Percentiles rank a stretch among this genome's conserved stretches.
Evolutionary conservation across 495 filamentous ascomycete genomes (phyloP).

Genomic region (Platismatia glauca): DNA sequence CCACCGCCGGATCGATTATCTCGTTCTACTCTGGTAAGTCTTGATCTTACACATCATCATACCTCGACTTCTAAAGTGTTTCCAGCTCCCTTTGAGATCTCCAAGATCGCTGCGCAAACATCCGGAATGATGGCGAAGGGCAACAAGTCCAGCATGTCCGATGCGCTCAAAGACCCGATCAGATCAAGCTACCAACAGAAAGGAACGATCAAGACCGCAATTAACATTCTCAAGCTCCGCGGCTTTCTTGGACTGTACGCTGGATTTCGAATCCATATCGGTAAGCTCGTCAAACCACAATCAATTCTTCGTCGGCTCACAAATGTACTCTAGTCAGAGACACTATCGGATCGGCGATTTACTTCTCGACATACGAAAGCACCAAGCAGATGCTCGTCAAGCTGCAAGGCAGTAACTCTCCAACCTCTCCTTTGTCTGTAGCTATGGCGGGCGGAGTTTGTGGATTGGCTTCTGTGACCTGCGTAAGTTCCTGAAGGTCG

Average conservation of each 20-base stretch:
- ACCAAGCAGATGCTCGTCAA: conserved; percentile 69
- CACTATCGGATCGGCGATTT: conserved; percentile 71
- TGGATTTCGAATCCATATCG: conserved; percentile 64
- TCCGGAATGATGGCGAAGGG: conserved; percentile 59
- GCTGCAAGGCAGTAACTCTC: conserved; percentile 53
- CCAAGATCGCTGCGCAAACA: conserved; percentile 71
- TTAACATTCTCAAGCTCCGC: conserved; percentile 60
- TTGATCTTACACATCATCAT: background rate
- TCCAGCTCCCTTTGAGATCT: conserved; percentile 72
- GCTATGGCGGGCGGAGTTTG: conserved; percentile 67
- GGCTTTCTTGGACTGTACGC: conserved; percentile 66
- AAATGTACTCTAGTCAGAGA: conserved; percentile 52
- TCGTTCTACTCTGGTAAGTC: conserved; percentile 66
- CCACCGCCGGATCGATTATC: conserved; percentile 65
- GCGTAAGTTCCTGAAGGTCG: conserved; percentile 45
- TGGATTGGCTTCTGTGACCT: conserved; percentile 71
- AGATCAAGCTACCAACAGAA: conserved; percentile 61
- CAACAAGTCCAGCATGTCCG: conserved; percentile 47
- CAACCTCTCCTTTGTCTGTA: conserved; percentile 64
- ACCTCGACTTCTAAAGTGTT: background rate
- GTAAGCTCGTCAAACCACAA: conserved; percentile 39
- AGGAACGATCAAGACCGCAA: conserved; percentile 66
- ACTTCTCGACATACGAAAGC: conserved; percentile 80
- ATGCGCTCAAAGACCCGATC: conserved; percentile 48
- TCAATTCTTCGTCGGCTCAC: background rate